Conservation (phyloP, 164 flowering plant genomes). For the Liriodendron chinense region DNA sequence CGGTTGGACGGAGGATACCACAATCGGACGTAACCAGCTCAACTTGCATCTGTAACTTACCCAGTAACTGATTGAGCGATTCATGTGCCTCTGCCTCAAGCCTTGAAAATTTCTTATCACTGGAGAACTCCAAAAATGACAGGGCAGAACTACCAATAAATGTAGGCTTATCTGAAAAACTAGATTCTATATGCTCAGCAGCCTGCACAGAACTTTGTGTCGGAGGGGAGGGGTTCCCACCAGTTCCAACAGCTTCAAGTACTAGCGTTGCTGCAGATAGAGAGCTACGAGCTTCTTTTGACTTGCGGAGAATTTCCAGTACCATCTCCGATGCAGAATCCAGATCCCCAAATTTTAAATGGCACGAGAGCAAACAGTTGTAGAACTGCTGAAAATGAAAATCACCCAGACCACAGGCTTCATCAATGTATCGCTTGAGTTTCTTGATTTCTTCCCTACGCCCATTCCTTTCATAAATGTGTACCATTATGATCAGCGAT, state of each 20-base stretch:
- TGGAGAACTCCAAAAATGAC: constrained; percentile 53
- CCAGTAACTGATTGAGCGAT: constrained; percentile 38
- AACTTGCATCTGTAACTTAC: constrained; percentile 50
- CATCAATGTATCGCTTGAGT: constrained; percentile 77
- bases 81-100: constrained; percentile 64
- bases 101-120: constrained; percentile 41
- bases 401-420: constrained; percentile 49
- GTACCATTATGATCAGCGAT: constrained; percentile 67
- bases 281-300: constrained; percentile 64
- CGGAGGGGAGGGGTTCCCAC: constrained; percentile 14
- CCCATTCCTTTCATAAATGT: constrained; percentile 88
- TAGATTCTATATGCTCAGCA: constrained; percentile 8
- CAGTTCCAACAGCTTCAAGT: constrained; percentile 28
- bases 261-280: constrained; percentile 50
- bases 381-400: constrained; percentile 73
- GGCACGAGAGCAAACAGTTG: constrained; percentile 81
- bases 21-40: constrained; percentile 62
- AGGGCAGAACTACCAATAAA: constrained; percentile 16
- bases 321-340: constrained; percentile 79
- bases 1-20: constrained; percentile 89
- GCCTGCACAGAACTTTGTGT: constrained; percentile 17
- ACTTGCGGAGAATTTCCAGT: constrained; percentile 76
- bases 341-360: constrained; percentile 85
- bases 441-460: constrained; percentile 82
- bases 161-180: constrained; percentile 10